These are phyloP conservation scores for Leccinum barrowsii DNA, from an alignment of 768 basidiomycete genomes.

Conservation along the genomic window DNA sequence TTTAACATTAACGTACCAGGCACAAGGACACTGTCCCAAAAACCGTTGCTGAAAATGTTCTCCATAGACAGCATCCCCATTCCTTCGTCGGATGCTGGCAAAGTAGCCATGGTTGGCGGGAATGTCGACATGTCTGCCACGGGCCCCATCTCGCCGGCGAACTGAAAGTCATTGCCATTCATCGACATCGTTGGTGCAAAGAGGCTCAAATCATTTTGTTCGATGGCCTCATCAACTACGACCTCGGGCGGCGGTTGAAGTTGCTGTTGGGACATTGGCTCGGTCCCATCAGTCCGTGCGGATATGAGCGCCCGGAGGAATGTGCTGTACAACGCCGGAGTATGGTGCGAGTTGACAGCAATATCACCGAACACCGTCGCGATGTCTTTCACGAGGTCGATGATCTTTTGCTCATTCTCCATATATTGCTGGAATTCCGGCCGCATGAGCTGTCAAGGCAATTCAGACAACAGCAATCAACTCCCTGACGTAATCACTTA, in stretches of 20 bases:
- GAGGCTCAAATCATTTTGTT: conserved; percentile 29
- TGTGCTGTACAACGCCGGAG: conserved; percentile 83
- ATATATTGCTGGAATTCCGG: conserved; percentile 79
- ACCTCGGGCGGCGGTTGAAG: conserved; percentile 19
- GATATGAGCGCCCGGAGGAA: conserved; percentile 78
- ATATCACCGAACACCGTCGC: conserved; percentile 75
- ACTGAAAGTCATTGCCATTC: conserved; percentile 53
- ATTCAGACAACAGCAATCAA: conserved; percentile 10
- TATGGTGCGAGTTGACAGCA: conserved; percentile 77
- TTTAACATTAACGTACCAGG: conserved; percentile 54
- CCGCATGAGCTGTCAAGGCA: conserved; percentile 61
- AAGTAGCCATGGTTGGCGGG: conserved; percentile 80
- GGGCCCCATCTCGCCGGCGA: conserved; percentile 82
- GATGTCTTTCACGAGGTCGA: conserved; percentile 72
- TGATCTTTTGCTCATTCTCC: conserved; percentile 67
- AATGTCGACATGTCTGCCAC: conserved; percentile 79
- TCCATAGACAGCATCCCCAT: conserved; percentile 71
- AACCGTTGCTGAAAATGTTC: conserved; percentile 70
- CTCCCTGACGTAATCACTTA: conserved; percentile 29
- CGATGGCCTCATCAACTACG: conserved; percentile 16
- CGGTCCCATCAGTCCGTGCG: conserved; percentile 38
- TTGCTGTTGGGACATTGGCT: conserved; percentile 22
- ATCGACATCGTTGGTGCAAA: conserved; percentile 21
- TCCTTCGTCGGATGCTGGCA: conserved; percentile 38
- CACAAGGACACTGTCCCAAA: conserved; percentile 87